Conservation (phyloP, 805 yeast genomes). For the Candida nanaspora region DNA sequence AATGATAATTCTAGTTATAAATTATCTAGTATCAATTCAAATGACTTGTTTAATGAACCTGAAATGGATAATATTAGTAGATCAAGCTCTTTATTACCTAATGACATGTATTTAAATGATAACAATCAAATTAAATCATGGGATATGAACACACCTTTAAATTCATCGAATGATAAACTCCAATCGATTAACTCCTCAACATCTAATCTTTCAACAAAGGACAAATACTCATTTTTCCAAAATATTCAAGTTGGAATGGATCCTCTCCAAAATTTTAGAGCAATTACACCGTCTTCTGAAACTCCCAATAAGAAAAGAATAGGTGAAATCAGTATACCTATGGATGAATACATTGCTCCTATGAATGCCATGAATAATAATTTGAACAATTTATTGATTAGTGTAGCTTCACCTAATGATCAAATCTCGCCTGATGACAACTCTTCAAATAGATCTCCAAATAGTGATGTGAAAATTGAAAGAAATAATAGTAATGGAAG, state of each 20-base stretch:
- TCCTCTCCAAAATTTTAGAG: constrained; percentile 21
- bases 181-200: not conserved
- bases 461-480: not conserved
- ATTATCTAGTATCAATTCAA: not conserved
- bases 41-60: not conserved
- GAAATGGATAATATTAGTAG: too few species aligned
- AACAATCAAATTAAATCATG: constrained; percentile 15
- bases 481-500: too few species aligned
- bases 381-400: constrained; percentile 19
- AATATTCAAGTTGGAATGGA: constrained; percentile 25
- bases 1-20: not conserved
- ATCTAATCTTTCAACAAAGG: not conserved
- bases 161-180: constrained; percentile 2
- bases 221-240: constrained; percentile 13
- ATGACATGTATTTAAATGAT: not conserved
- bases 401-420: not conserved
- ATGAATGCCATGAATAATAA: constrained; percentile 27
- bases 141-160: constrained; percentile 23
- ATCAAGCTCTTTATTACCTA: not conserved
- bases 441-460: not conserved
- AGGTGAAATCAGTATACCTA: constrained; percentile 26
- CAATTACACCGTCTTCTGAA: constrained; percentile 10
- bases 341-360: constrained; percentile 30
- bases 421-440: not conserved
- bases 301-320: constrained; percentile 11